Base-by-base conservation (phyloP, 2,329 filamentous ascomycete genomes). In the Lecanosticta acicola region DNA sequence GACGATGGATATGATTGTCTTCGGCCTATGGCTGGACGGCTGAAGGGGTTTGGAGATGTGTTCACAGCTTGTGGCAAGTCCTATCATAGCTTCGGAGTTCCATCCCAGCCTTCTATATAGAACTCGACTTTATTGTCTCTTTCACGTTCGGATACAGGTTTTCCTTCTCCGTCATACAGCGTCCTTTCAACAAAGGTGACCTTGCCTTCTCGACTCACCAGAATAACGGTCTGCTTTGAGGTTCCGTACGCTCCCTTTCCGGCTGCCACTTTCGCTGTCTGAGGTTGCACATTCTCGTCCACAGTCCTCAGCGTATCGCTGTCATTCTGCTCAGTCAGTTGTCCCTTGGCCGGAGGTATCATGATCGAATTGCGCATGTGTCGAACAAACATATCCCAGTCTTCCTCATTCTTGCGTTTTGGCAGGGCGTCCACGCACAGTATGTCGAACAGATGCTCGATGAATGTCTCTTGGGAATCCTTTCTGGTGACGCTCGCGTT, bases 181-280 rank as follows among this genome's bases (percentile, higher is more conserved):
- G 79, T 82, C 45, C 80, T 68, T 62, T 84, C 81, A 26, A 82
- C 70, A 56, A 78, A 84, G n/a, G 72, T 76, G 29, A 81, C 72
- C 43, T 71, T 70, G 2, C 78, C 78, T n/a, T 73, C 58, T 21
- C 66, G 65, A 55, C 74, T 68, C 16, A 81, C 78, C 11, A 84
- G 62, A 2, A 84, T 67, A 5, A 84, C 66, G 1, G 77, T 80
- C 59, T 84, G 80, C 62, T 80, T 80, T 59, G 81, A 78, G 2
- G 81, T 84, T 0, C 80, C 81, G 59, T 84, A 84, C 5, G 74
- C 64, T 0, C 76, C 77, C 4, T 55, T 36, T 8, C 49, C 49
- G n/a, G 51, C 29, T 3, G 29, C 20, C n/a, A 61, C 57, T 29
- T 64, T 48, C 10, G 52, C 55, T 32, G 45, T 41, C 34, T 52